Conservation (phyloP, 2,329 filamentous ascomycete genomes). For the Didymella lethalis region DNA sequence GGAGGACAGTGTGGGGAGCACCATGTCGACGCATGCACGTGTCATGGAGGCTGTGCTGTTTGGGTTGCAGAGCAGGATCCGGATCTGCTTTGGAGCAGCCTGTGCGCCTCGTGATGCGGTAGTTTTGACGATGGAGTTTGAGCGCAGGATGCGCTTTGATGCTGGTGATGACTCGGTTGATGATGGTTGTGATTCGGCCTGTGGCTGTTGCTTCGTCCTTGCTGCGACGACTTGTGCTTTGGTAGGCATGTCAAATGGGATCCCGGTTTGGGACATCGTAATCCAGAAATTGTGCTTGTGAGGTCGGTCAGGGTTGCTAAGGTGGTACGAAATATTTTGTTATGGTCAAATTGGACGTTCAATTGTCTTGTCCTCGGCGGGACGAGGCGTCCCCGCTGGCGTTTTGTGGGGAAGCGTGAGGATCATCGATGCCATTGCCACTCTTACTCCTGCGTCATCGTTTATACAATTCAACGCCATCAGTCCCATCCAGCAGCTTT, state of each 20-base stretch:
- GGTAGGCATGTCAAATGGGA: constrained; percentile 16
- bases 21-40: constrained; percentile 55
- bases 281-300: background rate
- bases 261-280: constrained; percentile 14
- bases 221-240: background rate
- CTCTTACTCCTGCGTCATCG: background rate
- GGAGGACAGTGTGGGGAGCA: constrained; percentile 55
- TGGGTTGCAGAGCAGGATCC: constrained; percentile 59
- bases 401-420: background rate
- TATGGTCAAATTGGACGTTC: background rate
- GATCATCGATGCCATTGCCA: background rate
- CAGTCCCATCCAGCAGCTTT: no score
- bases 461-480: background rate
- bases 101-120: constrained; percentile 12
- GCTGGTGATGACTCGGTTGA: background rate
- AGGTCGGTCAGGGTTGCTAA: background rate
- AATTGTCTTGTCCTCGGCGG: background rate
- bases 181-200: background rate
- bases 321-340: background rate
- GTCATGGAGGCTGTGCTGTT: constrained; percentile 60
- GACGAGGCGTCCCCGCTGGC: background rate
- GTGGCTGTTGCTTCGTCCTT: background rate
- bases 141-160: constrained; percentile 12
- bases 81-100: constrained; percentile 34
- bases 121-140: constrained; percentile 14